Evolutionary conservation across 2,329 filamentous ascomycete genomes (phyloP).

Genomic region (Gaeumannomyces tritici): DNA sequence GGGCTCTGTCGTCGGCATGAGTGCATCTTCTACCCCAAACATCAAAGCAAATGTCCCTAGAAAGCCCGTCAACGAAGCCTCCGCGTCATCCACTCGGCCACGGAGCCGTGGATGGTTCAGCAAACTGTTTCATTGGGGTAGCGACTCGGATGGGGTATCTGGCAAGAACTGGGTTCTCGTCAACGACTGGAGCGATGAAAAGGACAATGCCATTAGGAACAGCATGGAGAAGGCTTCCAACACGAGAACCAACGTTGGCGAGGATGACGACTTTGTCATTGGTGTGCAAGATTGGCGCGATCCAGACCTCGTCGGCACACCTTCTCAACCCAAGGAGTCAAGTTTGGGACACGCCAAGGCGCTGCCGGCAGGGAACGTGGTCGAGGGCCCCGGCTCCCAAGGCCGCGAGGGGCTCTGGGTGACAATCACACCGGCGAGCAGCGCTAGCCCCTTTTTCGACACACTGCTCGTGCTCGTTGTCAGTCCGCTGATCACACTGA

Average conservation of each 20-base stretch:
- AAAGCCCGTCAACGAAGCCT: not conserved
- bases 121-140: conserved; percentile 22
- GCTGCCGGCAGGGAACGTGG: conserved; percentile 6
- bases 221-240: conserved; percentile 26
- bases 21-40: not conserved
- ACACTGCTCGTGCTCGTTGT: conserved; percentile 94
- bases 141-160: conserved; percentile 41
- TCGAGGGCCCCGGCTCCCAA: conserved; percentile 18
- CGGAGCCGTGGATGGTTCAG: conserved; percentile 31
- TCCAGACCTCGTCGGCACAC: conserved; percentile 53
- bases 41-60: conserved; percentile 5
- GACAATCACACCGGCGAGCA: conserved; percentile 86
- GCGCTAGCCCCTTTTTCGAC: conserved; percentile 88
- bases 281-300: conserved; percentile 85
- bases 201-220: conserved; percentile 31
- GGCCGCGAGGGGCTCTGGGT: conserved; percentile 82
- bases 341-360: not conserved
- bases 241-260: conserved; percentile 10
- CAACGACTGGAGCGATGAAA: conserved; percentile 54
- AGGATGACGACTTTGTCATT: conserved; percentile 61
- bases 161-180: conserved; percentile 64
- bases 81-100: conserved; percentile 5
- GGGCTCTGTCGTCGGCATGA: conserved; percentile 4
- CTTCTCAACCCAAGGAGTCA: conserved; percentile 7
- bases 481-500: conserved; percentile 84